Evolutionary conservation across 331 rosid species (phyloP).

Genomic region (Stylosanthes scabra): DNA sequence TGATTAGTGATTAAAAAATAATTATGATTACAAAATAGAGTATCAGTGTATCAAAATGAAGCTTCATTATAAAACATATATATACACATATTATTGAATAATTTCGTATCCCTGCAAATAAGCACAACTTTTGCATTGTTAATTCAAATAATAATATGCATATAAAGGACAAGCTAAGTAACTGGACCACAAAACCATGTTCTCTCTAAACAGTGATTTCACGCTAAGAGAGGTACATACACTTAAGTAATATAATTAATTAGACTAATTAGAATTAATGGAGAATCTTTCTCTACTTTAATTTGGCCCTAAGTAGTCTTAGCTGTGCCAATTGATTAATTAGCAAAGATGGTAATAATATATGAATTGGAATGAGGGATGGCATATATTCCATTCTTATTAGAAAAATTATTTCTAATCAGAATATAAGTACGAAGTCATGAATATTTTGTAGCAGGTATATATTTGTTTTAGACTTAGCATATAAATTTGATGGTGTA

Average conservation of each 20-base stretch:
- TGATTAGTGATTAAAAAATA: too few relatives aligned
- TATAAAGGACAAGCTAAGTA: conserved; percentile 30
- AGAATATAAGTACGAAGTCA: conserved; percentile 6
- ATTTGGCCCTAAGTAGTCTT: background rate
- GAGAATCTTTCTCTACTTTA: background rate
- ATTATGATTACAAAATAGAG: too few relatives aligned
- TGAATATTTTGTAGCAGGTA: background rate
- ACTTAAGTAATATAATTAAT: background rate
- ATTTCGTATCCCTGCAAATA: too few relatives aligned
- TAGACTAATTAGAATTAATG: background rate
- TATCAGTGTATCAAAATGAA: too few relatives aligned
- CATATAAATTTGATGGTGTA: too few relatives aligned
- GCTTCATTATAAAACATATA: too few relatives aligned
- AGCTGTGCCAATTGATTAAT: background rate
- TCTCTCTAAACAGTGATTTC: conserved; percentile 50
- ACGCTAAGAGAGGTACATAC: conserved; percentile 34
- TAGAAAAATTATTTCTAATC: background rate
- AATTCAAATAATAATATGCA: background rate
- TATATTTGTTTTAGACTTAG: too few relatives aligned
- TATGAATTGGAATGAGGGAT: conserved; percentile 17
- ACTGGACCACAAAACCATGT: conserved; percentile 53
- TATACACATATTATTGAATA: too few relatives aligned
- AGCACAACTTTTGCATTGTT: too few relatives aligned
- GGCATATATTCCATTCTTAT: conserved; percentile 46
- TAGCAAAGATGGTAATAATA: background rate